These are phyloP conservation scores for Saksenaea vasiformis DNA, from an alignment of 371 early-diverging fungal species.

Conservation along the genomic window DNA sequence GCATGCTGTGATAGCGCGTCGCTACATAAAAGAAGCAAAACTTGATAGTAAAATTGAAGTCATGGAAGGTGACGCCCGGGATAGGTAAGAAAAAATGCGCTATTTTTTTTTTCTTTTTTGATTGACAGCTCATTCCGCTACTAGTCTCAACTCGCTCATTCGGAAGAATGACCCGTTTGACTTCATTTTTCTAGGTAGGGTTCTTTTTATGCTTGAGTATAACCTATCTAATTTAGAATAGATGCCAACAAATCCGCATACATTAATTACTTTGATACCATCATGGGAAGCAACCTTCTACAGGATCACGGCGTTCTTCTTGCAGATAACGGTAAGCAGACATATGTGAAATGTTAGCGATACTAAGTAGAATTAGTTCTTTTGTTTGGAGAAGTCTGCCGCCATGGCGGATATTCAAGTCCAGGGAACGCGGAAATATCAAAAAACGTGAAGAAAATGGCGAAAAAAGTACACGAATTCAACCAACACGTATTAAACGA, in stretches of 20 bases:
- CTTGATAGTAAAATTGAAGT: conserved; percentile 22
- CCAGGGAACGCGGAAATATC: conserved; percentile 6
- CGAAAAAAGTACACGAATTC: conserved; percentile 54
- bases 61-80: conserved; percentile 28
- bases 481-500: conserved; percentile 68
- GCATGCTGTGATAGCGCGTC: conserved; percentile 40
- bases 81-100: conserved; percentile 26
- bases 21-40: conserved; percentile 26
- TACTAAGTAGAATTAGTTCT: conserved; percentile 24
- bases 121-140: background rate
- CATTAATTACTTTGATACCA: conserved; percentile 51
- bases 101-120: conserved; percentile 4
- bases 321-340: conserved; percentile 56
- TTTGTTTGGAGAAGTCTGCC: conserved; percentile 44
- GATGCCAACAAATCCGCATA: conserved; percentile 69
- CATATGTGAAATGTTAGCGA: background rate
- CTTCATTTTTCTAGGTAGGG: conserved; percentile 56
- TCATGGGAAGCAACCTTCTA: conserved; percentile 53
- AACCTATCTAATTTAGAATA: conserved; percentile 10
- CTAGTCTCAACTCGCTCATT: conserved; percentile 27
- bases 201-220: background rate
- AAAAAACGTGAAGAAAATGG: conserved; percentile 39
- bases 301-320: conserved; percentile 52
- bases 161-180: conserved; percentile 41
- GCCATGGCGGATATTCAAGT: conserved; percentile 18